Percentiles rank a stretch among this genome's conserved stretches.
Conservation (phyloP, 148 eudicot species). For the Amaranthus hypochondriacus region DNA sequence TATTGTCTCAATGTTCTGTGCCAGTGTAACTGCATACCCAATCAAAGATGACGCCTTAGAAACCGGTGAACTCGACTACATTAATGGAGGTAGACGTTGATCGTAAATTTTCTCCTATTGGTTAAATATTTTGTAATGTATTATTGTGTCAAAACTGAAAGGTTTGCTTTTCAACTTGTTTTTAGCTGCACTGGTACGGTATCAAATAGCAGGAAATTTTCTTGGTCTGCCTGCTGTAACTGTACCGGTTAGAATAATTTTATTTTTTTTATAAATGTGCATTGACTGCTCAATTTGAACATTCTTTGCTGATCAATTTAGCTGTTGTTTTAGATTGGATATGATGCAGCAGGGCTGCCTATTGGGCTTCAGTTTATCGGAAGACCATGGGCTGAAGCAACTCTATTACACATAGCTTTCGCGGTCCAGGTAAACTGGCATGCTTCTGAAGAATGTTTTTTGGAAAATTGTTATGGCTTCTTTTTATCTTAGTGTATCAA, state of each 20-base stretch:
- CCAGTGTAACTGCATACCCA: slow-evolving; percentile 75
- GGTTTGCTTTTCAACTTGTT: background rate
- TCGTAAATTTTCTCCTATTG: background rate
- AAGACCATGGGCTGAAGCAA: slow-evolving; percentile 90
- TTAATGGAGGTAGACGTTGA: slow-evolving; percentile 66
- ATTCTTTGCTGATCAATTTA: background rate
- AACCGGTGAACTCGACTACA: slow-evolving; percentile 90
- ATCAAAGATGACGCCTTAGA: slow-evolving; percentile 55
- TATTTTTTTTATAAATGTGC: background rate
- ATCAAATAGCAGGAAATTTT: slow-evolving; percentile 87
- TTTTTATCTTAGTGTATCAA: background rate
- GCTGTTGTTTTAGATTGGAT: slow-evolving; percentile 58
- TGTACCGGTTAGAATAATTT: slow-evolving; percentile 56
- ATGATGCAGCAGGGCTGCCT: slow-evolving; percentile 76
- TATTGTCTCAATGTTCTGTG: slow-evolving; percentile 2
- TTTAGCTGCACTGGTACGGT: slow-evolving; percentile 84
- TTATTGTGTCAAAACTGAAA: background rate
- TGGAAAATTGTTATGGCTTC: background rate
- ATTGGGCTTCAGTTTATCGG: slow-evolving; percentile 94
- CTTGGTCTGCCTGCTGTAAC: slow-evolving; percentile 95
- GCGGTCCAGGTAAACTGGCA: slow-evolving; percentile 60
- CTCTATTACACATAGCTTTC: slow-evolving; percentile 57
- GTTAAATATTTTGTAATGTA: background rate
- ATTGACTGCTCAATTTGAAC: background rate
- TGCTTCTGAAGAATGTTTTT: background rate